Evolutionary conservation across 805 yeast species (phyloP).

Genomic region (Yarrowia phangngaensis): DNA sequence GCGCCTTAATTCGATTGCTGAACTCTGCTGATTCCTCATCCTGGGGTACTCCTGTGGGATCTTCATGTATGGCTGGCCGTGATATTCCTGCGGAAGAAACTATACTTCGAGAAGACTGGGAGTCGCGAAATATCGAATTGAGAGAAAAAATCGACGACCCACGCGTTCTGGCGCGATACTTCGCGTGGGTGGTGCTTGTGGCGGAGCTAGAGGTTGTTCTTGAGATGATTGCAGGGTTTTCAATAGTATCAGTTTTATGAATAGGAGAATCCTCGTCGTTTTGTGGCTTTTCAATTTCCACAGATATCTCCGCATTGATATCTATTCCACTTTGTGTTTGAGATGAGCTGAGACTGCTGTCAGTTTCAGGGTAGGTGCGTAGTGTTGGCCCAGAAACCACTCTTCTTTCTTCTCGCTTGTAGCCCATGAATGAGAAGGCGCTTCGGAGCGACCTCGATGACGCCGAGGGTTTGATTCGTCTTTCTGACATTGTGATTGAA

Average conservation of each 20-base stretch:
- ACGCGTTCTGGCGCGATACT: constrained; percentile 12
- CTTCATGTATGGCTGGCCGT: constrained; percentile 12
- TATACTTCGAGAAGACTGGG: constrained; percentile 1
- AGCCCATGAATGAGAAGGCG: constrained; percentile 21
- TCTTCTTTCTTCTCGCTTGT: not conserved
- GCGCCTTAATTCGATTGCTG: constrained; percentile 7
- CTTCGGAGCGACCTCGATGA: constrained; percentile 16
- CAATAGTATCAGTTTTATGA: no score
- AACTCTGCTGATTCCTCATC: constrained; percentile 15
- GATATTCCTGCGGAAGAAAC: constrained; percentile 1
- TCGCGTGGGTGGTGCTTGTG: constrained; percentile 3
- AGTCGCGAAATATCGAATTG: constrained; percentile 21
- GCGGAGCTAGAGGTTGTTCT: constrained; percentile 4
- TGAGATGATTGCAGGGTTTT: no score
- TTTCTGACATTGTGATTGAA: not conserved
- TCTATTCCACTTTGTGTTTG: no score
- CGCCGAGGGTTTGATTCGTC: constrained; percentile 20
- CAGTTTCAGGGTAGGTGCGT: constrained; percentile 4
- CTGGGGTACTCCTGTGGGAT: constrained; percentile 8
- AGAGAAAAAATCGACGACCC: constrained; percentile 15
- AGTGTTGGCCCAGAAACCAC: constrained; percentile 12
- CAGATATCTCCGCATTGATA: no score
- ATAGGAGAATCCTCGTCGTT: no score
- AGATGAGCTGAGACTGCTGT: no score
- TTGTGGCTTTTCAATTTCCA: no score